Base-by-base conservation (phyloP, 2,329 filamentous ascomycete species). In the Rasamsonia emersonii region DNA sequence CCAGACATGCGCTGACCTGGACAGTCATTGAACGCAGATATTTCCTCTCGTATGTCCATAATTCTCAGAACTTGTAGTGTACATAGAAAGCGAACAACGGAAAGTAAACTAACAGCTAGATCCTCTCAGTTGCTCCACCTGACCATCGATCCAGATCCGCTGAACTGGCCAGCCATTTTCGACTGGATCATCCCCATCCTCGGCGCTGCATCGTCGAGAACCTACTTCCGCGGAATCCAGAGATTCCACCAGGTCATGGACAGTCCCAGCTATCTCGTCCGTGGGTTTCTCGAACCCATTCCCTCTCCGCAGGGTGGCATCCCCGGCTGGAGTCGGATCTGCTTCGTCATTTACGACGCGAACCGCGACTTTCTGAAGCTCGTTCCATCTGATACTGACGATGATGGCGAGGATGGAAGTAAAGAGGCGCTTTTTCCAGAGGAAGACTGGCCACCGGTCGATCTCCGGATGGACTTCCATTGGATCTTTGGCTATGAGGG, bases 401-500 rank as follows among this genome's bases (percentile, higher is more conserved):
- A 39, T 16, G 30, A 34, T 18, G 35, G 36, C 3, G 20, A 23
- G 4, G 29, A 28, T 3, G 17, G 24, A 2, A 17, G 37, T 11
- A 19, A 35, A 7, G 9, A 6, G 11, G 15, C 4, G 2, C 35
- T 19, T 26, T 18, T 43, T 15, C 30, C 34, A n/a, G 26, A 38
- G 13, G 40, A 43, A 18, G 30, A 30, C 6, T 48, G 41, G 43
- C 32, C 28, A 7, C 38, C 44, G 4, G 14, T 18, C 11, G 32
- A 40, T 19, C 28, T 46, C 15, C 30, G 40, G 15, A 26, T 24
- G 1, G 41, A 55, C 31, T 55, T 56, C 26, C 35, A 45, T 11
- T 58, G 56, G 39, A 48, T 60, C 2, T 64, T 61, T 47, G 61
- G 51, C 3, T 71, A 70, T 35, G 66, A 71, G 44, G 67, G 62